A percentile compares a stretch with the other conserved stretches of the same genome.
Evolutionary conservation across 2,329 filamentous ascomycete genomes (phyloP).

Genomic region (Stagonosporopsis rhizophila): DNA sequence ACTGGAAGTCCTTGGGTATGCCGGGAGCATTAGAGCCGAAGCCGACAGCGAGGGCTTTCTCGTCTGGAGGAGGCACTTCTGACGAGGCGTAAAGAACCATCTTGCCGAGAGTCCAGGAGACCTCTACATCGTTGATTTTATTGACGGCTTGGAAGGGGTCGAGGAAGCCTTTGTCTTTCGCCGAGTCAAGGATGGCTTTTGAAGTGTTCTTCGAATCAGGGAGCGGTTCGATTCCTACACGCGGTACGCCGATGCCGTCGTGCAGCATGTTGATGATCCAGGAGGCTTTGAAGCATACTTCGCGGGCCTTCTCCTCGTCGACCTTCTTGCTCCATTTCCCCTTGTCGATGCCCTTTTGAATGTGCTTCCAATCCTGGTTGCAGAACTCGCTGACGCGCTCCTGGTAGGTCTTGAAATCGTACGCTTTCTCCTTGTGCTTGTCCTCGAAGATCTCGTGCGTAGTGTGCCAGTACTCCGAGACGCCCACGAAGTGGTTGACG

Average conservation of each 20-base stretch:
- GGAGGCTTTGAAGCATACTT: slow-evolving; percentile 96
- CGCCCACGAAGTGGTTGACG: slow-evolving; percentile 95
- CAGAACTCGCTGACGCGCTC: slow-evolving; percentile 85
- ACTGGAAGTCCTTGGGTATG: slow-evolving; percentile 80
- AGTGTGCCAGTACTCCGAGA: slow-evolving; percentile 98
- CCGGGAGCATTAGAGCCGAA: slow-evolving; percentile 84
- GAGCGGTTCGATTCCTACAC: slow-evolving; percentile 76
- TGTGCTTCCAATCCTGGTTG: slow-evolving; percentile 78
- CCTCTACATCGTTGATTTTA: slow-evolving; percentile 88
- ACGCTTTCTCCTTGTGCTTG: slow-evolving; percentile 77
- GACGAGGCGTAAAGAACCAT: slow-evolving; percentile 95
- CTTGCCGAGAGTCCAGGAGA: slow-evolving; percentile 97
- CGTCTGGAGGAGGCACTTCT: slow-evolving; percentile 73
- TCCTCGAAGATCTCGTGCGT: slow-evolving; percentile 91
- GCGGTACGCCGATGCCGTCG: slow-evolving; percentile 91
- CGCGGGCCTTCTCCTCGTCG: slow-evolving; percentile 74
- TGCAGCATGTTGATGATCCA: slow-evolving; percentile 98
- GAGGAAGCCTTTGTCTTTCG: slow-evolving; percentile 76
- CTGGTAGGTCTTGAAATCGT: slow-evolving; percentile 91
- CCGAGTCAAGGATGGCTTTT: slow-evolving; percentile 70
- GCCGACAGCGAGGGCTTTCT: slow-evolving; percentile 76
- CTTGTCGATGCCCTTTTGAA: slow-evolving; percentile 69
- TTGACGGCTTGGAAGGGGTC: slow-evolving; percentile 92
- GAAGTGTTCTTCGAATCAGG: slow-evolving; percentile 70
- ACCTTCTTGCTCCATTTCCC: slow-evolving; percentile 79